A percentile compares a stretch with the other conserved stretches of the same genome.
These are phyloP conservation scores for Fragaria iinumae DNA, from an alignment of 306 rosid genomes.

Conservation along the genomic window DNA sequence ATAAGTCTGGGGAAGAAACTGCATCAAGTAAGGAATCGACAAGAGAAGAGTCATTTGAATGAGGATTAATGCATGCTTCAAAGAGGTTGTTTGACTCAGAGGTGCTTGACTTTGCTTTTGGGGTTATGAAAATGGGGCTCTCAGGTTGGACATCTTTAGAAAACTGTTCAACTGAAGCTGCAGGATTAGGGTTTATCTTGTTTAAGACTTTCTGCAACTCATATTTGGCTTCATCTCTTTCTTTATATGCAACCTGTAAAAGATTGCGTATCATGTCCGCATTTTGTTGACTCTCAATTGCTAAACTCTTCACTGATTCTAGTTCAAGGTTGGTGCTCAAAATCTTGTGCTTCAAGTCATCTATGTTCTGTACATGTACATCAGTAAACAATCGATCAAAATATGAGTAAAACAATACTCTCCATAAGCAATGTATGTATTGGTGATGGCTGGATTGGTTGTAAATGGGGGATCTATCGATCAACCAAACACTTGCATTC, in stretches of 20 bases:
- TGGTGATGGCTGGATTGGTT: not conserved
- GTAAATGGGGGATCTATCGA: not conserved
- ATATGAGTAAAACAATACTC: not conserved
- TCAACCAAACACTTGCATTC: not conserved
- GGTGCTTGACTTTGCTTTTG: slow-evolving; percentile 47
- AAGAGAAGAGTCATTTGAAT: slow-evolving; percentile 45
- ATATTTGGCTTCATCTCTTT: slow-evolving; percentile 60
- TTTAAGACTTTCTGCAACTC: slow-evolving; percentile 40
- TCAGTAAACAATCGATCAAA: not conserved
- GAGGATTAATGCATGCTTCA: slow-evolving; percentile 31
- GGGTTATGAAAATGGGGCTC: slow-evolving; percentile 34
- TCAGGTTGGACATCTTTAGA: slow-evolving; percentile 27
- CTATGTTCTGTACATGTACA: slow-evolving; percentile 34
- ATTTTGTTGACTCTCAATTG: slow-evolving; percentile 35
- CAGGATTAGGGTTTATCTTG: slow-evolving; percentile 20
- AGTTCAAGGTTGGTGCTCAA: slow-evolving; percentile 34
- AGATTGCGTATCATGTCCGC: slow-evolving; percentile 28
- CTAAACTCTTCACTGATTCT: slow-evolving; percentile 32
- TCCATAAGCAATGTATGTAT: not conserved
- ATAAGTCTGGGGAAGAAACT: slow-evolving; percentile 57
- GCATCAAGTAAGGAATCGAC: slow-evolving; percentile 60
- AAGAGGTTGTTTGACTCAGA: slow-evolving; percentile 43
- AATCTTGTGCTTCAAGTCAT: slow-evolving; percentile 49
- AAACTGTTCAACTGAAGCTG: slow-evolving; percentile 15
- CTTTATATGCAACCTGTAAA: slow-evolving; percentile 40